Percentiles rank a stretch among this genome's conserved stretches.
These are phyloP conservation scores for Candida pseudofarinosa DNA, from an alignment of 805 yeast genomes.

Conservation along the genomic window DNA sequence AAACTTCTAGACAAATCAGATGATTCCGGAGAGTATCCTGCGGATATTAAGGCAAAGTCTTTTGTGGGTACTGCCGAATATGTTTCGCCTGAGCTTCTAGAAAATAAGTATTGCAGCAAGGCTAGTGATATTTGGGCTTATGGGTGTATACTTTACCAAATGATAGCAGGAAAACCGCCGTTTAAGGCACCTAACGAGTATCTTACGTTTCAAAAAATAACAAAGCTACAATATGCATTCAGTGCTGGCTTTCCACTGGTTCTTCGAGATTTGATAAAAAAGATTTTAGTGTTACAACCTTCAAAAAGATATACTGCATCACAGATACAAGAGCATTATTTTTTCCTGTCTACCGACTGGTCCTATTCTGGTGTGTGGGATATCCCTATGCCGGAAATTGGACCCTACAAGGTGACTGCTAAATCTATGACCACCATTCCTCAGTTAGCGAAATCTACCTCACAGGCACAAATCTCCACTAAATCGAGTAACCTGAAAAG, in stretches of 20 bases:
- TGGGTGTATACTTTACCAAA: constrained; percentile 57
- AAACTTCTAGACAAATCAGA: constrained; percentile 56
- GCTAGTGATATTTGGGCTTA: constrained; percentile 61
- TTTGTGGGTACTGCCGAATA: constrained; percentile 87
- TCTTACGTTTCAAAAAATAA: constrained; percentile 74
- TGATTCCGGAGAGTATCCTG: constrained; percentile 52
- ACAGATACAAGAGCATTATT: constrained; percentile 61
- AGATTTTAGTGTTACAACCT: constrained; percentile 70
- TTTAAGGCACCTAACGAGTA: constrained; percentile 82
- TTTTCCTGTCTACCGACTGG: constrained; percentile 72
- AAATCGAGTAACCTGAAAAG: constrained; percentile 4
- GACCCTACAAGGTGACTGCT: constrained; percentile 72
- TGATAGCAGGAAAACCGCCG: constrained; percentile 70
- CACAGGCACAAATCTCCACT: constrained; percentile 11
- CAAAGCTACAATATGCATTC: constrained; percentile 76
- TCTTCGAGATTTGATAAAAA: constrained; percentile 63
- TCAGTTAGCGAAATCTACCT: constrained; percentile 14
- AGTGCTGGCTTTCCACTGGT: constrained; percentile 55
- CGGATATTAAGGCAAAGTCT: constrained; percentile 67
- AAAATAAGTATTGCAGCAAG: constrained; percentile 63
- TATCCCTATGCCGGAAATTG: constrained; percentile 56
- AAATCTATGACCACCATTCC: constrained; percentile 78
- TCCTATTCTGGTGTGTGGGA: constrained; percentile 64
- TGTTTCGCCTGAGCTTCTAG: constrained; percentile 76
- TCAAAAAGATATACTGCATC: constrained; percentile 54